These are phyloP conservation scores for Phaeosphaeriaceae sp. DNA, from an alignment of 2,329 filamentous ascomycete genomes.

Conservation along the genomic window DNA sequence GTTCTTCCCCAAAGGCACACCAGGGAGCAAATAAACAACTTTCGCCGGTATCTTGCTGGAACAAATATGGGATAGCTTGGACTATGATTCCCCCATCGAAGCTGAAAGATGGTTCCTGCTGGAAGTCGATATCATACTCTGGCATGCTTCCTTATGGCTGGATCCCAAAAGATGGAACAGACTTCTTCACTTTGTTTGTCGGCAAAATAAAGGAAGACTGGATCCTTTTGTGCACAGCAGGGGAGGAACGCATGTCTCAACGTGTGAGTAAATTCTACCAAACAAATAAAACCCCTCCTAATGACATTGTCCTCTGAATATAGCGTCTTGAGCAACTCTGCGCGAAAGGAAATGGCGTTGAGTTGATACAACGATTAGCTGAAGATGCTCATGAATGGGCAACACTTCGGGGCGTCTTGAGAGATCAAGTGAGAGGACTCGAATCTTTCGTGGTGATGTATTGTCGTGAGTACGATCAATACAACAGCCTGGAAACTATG, in stretches of 20 bases:
- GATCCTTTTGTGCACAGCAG: neutral
- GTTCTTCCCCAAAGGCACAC: neutral
- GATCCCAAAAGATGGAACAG: conserved; percentile 6
- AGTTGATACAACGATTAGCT: conserved; percentile 1
- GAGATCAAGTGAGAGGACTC: neutral
- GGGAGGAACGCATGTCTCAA: conserved; percentile 3
- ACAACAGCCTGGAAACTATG: neutral
- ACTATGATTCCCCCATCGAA: conserved; percentile 2
- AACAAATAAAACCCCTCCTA: neutral
- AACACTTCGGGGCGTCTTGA: conserved; percentile 1
- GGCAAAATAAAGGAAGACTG: conserved; percentile 1
- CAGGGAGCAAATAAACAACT: neutral
- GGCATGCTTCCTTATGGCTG: conserved; percentile 12
- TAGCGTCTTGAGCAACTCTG: conserved; percentile 2
- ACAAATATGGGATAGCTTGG: conserved; percentile 4
- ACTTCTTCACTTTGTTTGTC: conserved; percentile 7
- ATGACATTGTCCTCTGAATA: neutral
- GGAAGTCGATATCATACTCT: conserved; percentile 5
- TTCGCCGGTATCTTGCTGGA: neutral
- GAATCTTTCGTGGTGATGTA: neutral
- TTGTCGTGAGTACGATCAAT: neutral
- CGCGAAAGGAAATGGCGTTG: neutral
- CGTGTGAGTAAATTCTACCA: conserved; percentile 4
- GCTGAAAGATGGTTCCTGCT: neutral
- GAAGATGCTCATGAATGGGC: conserved; percentile 5